These are phyloP conservation scores for Debaryomyces coudertii DNA, from an alignment of 1,139 yeast species.

Conservation along the genomic window DNA sequence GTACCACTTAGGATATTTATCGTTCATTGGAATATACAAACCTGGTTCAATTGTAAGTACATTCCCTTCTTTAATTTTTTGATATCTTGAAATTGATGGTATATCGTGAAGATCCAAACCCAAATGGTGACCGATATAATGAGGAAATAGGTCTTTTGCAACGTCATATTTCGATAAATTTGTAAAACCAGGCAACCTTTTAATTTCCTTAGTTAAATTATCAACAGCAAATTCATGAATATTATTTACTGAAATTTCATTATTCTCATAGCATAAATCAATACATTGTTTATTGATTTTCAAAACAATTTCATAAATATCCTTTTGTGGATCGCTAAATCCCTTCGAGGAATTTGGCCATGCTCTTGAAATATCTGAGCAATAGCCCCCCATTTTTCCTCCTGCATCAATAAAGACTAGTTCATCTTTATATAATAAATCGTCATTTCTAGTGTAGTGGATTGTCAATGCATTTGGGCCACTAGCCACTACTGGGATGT, in stretches of 20 bases:
- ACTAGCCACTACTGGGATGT: conserved; percentile 95
- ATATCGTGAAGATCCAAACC: conserved; percentile 94
- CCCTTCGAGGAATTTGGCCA: conserved; percentile 83
- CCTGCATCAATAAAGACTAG: conserved; percentile 95
- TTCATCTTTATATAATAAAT: conserved; percentile 71
- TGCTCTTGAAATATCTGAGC: conserved; percentile 93
- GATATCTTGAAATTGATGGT: conserved; percentile 59
- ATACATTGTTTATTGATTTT: conserved; percentile 82
- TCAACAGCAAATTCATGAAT: conserved; percentile 72
- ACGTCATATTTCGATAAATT: conserved; percentile 54
- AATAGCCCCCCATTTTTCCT: conserved; percentile 90
- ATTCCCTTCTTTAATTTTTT: conserved; percentile 58
- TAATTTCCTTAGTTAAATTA: conserved; percentile 62
- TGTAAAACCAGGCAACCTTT: conserved; percentile 68
- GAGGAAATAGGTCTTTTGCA: conserved; percentile 73
- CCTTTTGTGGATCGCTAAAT: conserved; percentile 78
- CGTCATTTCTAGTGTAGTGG: conserved; percentile 90
- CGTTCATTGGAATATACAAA: conserved; percentile 74
- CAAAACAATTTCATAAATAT: conserved; percentile 84
- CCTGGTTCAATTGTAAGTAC: conserved; percentile 97
- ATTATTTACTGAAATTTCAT: conserved; percentile 65
- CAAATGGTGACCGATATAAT: conserved; percentile 91
- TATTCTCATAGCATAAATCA: conserved; percentile 57
- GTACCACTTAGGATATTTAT: conserved; percentile 74
- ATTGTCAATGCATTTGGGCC: conserved; percentile 86